Percentiles rank a stretch among this genome's conserved stretches.
These are phyloP conservation scores for Gillenia trifoliata DNA, from an alignment of 306 rosid genomes.

Conservation along the genomic window DNA sequence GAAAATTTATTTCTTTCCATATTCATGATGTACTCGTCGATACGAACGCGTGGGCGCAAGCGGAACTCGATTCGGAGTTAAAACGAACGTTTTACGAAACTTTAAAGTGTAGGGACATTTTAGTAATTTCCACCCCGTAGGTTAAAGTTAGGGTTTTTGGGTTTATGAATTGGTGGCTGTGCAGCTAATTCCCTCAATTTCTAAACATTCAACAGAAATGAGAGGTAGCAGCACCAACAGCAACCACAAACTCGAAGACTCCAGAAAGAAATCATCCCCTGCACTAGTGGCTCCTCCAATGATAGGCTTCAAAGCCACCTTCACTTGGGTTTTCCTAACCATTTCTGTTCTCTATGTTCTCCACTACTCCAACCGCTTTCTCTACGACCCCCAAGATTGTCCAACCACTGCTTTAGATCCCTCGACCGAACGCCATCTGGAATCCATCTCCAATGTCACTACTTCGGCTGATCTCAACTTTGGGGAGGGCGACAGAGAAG, in stretches of 20 bases:
- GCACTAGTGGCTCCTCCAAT: conserved; percentile 7
- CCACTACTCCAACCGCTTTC: conserved; percentile 51
- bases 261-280: conserved; percentile 16
- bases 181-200: too few species aligned
- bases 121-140: too few species aligned
- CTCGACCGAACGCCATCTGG: conserved; percentile 24
- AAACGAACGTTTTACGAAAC: too few species aligned
- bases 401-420: conserved; percentile 22
- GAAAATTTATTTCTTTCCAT: too few species aligned
- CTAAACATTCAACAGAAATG: conserved; percentile 10
- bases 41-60: too few species aligned
- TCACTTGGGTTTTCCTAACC: conserved; percentile 46
- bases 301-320: conserved; percentile 34
- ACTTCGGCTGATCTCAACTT: neutral
- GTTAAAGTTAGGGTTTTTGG: too few species aligned
- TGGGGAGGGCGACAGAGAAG: neutral
- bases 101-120: too few species aligned
- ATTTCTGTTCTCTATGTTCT: conserved; percentile 45
- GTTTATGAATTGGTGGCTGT: too few species aligned
- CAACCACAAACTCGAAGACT: conserved; percentile 18
- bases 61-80: too few species aligned
- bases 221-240: conserved; percentile 9
- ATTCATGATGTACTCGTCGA: too few species aligned
- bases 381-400: conserved; percentile 43
- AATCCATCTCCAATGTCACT: conserved; percentile 26